These are phyloP conservation scores for Nothopassalora personata DNA, from an alignment of 2,329 filamentous ascomycete species.

Conservation along the genomic window DNA sequence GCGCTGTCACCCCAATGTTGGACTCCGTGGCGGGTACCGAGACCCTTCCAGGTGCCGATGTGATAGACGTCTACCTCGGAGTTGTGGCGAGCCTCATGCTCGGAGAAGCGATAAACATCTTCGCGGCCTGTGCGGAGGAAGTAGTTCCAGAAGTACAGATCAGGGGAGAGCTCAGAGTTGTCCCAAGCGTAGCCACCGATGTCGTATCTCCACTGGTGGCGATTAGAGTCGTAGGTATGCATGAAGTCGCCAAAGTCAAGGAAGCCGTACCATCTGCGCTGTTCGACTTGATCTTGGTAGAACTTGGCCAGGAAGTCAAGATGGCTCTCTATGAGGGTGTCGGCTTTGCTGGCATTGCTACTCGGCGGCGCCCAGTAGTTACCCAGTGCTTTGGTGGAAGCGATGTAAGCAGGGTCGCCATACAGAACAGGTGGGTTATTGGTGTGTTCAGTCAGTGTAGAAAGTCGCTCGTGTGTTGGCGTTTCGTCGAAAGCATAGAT, in stretches of 20 bases:
- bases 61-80: slow-evolving; percentile 61
- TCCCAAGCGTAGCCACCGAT: slow-evolving; percentile 62
- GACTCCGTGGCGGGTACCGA: slow-evolving; percentile 59
- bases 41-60: slow-evolving; percentile 51
- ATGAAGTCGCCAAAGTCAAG: slow-evolving; percentile 59
- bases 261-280: slow-evolving; percentile 60
- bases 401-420: slow-evolving; percentile 46
- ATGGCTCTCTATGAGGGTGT: slow-evolving; percentile 45
- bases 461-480: slow-evolving; percentile 45
- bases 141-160: slow-evolving; percentile 59
- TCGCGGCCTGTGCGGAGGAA: slow-evolving; percentile 56
- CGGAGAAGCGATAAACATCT: slow-evolving; percentile 55
- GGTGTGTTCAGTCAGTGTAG: slow-evolving; percentile 41
- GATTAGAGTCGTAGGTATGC: slow-evolving; percentile 56
- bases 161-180: slow-evolving; percentile 58
- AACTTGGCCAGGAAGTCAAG: slow-evolving; percentile 54
- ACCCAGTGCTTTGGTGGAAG: slow-evolving; percentile 50
- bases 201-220: slow-evolving; percentile 59
- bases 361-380: slow-evolving; percentile 50
- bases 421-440: slow-evolving; percentile 51
- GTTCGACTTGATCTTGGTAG: slow-evolving; percentile 52
- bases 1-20: slow-evolving; percentile 58
- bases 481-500: slow-evolving; percentile 51
- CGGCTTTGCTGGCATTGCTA: slow-evolving; percentile 24
- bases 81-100: slow-evolving; percentile 54